Evolutionary conservation across 768 basidiomycete genomes (phyloP), one percentile per base, ranked within the genome.

Genomic region (Galerina marginata): DNA sequence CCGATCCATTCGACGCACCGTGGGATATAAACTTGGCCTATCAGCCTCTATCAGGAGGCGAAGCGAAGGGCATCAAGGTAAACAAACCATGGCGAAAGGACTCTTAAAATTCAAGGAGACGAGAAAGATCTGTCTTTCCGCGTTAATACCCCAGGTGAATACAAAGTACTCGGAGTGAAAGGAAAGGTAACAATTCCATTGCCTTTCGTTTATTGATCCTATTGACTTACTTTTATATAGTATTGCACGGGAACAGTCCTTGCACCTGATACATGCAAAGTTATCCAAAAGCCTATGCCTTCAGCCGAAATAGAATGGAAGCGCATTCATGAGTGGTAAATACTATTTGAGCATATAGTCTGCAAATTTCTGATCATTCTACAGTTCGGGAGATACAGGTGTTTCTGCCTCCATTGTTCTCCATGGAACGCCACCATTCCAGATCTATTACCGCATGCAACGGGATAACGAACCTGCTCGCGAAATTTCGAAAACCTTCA

Each of bases 401-500:
- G 92, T 96, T 48, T 89, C 89, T 11, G 95, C 92, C 2, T 87
- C 90, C 3, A 85, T 97, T 51, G 84, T 95, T 58, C 81, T 99
- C 50, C 91, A 89, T 51, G 96, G 96, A 14, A 90, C 89, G 3
- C 89, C 95, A 26, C 96, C 96, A 6, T 98, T 97, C 84, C 82
- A 83, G 50, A 86, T 96, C 10, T 86, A 86, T 68, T 97, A 95
- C 73, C 85, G 81, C 11, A 83, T 85, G 58, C 88, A 92, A 68
- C 85, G 87, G 49, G 84, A 94, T 74, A 81, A 84, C 15, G 89
- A 91, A 66, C 72, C 84, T 4, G 76, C 87, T 16, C 82, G 80
- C 1, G 87, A 91, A 67, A 73, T 80, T 42, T 76, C 81, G 49
- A 82, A 89, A 70, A 82, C 82, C 2, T 90, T 92, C 67, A 71